A percentile compares a stretch with the other conserved stretches of the same genome.
These are phyloP conservation scores for Suhomyces bribrorum DNA, from an alignment of 1,139 yeast genomes.

Conservation along the genomic window DNA sequence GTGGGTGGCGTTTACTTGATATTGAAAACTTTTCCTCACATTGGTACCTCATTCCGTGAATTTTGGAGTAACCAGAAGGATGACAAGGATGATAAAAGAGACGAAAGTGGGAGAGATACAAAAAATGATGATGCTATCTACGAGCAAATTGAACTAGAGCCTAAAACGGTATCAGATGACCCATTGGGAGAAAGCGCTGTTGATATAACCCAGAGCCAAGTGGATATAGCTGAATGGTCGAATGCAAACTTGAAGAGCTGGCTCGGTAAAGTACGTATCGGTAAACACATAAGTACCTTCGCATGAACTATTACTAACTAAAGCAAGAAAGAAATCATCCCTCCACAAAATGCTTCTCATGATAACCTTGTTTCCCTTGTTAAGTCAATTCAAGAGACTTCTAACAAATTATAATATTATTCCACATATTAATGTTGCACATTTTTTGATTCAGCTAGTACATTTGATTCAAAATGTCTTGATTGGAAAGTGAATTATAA, in stretches of 20 bases:
- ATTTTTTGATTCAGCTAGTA: constrained; percentile 15
- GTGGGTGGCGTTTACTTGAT: constrained; percentile 48
- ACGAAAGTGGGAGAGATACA: neutral
- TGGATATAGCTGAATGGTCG: constrained; percentile 39
- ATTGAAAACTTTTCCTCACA: constrained; percentile 55
- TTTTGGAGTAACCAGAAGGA: constrained; percentile 20
- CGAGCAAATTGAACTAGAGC: constrained; percentile 8
- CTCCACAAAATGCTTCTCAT: constrained; percentile 50
- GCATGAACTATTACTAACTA: constrained; percentile 30
- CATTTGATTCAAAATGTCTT: neutral
- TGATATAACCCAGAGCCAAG: constrained; percentile 18
- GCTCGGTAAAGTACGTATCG: constrained; percentile 34
- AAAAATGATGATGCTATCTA: constrained; percentile 8
- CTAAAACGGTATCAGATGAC: constrained; percentile 4
- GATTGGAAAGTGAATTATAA: neutral
- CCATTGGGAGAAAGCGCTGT: constrained; percentile 11
- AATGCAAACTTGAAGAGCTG: constrained; percentile 42
- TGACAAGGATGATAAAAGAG: constrained; percentile 16
- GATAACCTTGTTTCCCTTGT: constrained; percentile 52
- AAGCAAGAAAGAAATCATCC: constrained; percentile 45
- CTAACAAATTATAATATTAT: constrained; percentile 23
- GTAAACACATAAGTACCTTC: neutral
- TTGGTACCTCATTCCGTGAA: constrained; percentile 30
- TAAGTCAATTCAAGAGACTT: constrained; percentile 39
- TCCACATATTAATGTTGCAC: constrained; percentile 25